Evolutionary conservation across 2,329 filamentous ascomycete species (phyloP).

Genomic region (Malbranchea zuffiana): DNA sequence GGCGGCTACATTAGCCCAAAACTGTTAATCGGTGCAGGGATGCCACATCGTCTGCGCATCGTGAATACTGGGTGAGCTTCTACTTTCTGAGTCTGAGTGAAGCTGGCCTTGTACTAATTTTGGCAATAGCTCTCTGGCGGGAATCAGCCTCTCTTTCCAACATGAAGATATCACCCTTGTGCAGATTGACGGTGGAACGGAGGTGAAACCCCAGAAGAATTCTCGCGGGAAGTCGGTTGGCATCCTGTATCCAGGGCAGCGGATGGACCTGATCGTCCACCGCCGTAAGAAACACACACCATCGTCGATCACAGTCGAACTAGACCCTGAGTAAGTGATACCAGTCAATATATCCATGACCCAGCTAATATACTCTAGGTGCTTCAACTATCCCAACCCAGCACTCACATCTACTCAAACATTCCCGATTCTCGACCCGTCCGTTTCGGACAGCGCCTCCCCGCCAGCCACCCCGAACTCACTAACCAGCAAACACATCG

Average conservation of each 20-base stretch:
- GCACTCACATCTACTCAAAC: conserved; percentile 31
- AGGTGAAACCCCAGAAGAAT: conserved; percentile 17
- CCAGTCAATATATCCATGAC: conserved; percentile 3
- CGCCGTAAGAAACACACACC: conserved; percentile 10
- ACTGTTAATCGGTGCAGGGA: conserved; percentile 17
- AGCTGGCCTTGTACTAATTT: not conserved
- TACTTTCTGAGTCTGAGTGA: too few relatives aligned
- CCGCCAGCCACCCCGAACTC: conserved; percentile 7
- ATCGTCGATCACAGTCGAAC: conserved; percentile 23
- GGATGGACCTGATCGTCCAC: conserved; percentile 33
- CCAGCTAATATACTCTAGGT: conserved; percentile 19
- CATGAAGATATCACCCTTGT: conserved; percentile 25
- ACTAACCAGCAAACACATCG: conserved; percentile 13
- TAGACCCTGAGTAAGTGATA: conserved; percentile 29
- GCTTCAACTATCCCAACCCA: conserved; percentile 38
- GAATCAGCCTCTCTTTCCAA: conserved; percentile 28
- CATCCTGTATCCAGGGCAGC: conserved; percentile 36
- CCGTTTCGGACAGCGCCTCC: not conserved
- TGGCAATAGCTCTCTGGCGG: conserved; percentile 33
- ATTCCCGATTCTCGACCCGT: conserved; percentile 22
- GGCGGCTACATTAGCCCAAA: conserved; percentile 19
- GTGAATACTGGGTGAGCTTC: conserved; percentile 35
- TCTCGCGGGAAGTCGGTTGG: conserved; percentile 27
- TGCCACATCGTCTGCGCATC: conserved; percentile 30
- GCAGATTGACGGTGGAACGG: conserved; percentile 34